phyloP scores from a whole-genome alignment of 108 stramenopile genomes.

The Seminavis robusta region DNA sequence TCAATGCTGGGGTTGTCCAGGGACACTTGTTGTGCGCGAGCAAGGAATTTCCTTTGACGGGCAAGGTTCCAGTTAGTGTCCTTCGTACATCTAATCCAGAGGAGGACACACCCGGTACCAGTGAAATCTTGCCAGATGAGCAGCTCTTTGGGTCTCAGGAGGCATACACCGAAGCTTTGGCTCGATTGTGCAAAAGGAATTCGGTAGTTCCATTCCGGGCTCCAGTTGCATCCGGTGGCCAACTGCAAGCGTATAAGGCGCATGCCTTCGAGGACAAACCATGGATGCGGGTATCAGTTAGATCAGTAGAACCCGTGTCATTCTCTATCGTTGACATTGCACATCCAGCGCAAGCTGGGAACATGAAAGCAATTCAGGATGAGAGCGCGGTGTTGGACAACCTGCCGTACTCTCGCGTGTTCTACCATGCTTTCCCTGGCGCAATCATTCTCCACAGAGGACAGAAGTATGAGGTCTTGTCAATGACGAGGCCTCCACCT shows the following conservation, averaged over 20 bases:
- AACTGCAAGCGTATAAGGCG: slow-evolving; percentile 34
- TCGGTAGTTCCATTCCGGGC: slow-evolving; percentile 15
- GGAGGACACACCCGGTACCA: slow-evolving; percentile 6
- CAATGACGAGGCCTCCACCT: slow-evolving; percentile 72
- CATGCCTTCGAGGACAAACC: slow-evolving; percentile 70
- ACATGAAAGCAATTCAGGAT: slow-evolving; percentile 59
- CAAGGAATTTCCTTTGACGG: slow-evolving; percentile 81
- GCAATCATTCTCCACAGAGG: slow-evolving; percentile 84
- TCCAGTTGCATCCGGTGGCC: slow-evolving; percentile 11
- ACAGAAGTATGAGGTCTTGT: slow-evolving; percentile 63
- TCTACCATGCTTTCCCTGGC: slow-evolving; percentile 86
- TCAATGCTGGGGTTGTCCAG: slow-evolving; percentile 72
- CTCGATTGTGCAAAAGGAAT: slow-evolving; percentile 19
- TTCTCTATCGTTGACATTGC: slow-evolving; percentile 74
- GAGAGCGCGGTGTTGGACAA: slow-evolving; percentile 69
- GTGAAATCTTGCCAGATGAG: slow-evolving; percentile 34
- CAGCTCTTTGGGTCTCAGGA: slow-evolving; percentile 53
- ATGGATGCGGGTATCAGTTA: slow-evolving; percentile 62
- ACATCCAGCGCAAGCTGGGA: slow-evolving; percentile 63
- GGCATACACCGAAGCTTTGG: slow-evolving; percentile 51
- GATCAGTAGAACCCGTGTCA: slow-evolving; percentile 76
- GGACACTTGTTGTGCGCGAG: slow-evolving; percentile 91
- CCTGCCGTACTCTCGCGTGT: slow-evolving; percentile 76
- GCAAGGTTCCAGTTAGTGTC: slow-evolving; percentile 21
- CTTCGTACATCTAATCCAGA: too few relatives aligned